Evolutionary conservation across 2,329 filamentous ascomycete species (phyloP).

Genomic region (Magnaporthales sp.): DNA sequence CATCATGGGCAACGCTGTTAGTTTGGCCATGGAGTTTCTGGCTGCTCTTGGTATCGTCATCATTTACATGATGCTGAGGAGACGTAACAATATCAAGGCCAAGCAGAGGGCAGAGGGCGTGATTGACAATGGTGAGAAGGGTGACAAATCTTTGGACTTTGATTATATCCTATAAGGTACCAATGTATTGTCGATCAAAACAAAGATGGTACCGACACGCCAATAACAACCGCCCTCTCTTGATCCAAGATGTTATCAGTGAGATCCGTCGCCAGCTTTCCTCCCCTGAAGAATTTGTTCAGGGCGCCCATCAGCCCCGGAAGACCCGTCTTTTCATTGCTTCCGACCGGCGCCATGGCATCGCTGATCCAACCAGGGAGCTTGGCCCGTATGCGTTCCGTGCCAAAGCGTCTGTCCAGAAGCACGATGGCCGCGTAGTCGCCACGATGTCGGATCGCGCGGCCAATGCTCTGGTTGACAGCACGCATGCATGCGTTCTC

Average conservation of each 20-base stretch:
- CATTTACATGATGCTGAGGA: constrained; percentile 3
- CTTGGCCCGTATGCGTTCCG: constrained; percentile 64
- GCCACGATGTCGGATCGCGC: constrained; percentile 77
- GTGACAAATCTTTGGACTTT: constrained; percentile 4
- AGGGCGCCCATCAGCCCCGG: constrained; percentile 50
- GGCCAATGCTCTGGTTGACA: constrained; percentile 92
- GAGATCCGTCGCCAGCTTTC: constrained; percentile 13
- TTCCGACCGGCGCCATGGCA: constrained; percentile 40
- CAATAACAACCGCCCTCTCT: background rate
- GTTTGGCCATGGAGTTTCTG: constrained; percentile 1
- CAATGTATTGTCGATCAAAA: background rate
- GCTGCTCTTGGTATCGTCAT: constrained; percentile 2
- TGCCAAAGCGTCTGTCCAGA: constrained; percentile 72
- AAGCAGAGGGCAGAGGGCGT: constrained; percentile 1
- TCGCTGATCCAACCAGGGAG: constrained; percentile 82
- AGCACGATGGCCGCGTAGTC: constrained; percentile 91
- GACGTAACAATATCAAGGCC: constrained; percentile 3
- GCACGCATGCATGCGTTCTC: constrained; percentile 95
- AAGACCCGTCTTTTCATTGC: constrained; percentile 37
- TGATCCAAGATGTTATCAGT: background rate
- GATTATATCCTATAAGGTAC: constrained; percentile 4
- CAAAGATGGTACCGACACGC: background rate
- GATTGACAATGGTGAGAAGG: constrained; percentile 2
- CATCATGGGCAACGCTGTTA: constrained; percentile 5
- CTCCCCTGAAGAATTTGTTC: constrained; percentile 50